A percentile compares a stretch with the other conserved stretches of the same genome.
phyloP scores from a whole-genome alignment of 371 early-diverging fungal species.

The Mucor sp. region DNA sequence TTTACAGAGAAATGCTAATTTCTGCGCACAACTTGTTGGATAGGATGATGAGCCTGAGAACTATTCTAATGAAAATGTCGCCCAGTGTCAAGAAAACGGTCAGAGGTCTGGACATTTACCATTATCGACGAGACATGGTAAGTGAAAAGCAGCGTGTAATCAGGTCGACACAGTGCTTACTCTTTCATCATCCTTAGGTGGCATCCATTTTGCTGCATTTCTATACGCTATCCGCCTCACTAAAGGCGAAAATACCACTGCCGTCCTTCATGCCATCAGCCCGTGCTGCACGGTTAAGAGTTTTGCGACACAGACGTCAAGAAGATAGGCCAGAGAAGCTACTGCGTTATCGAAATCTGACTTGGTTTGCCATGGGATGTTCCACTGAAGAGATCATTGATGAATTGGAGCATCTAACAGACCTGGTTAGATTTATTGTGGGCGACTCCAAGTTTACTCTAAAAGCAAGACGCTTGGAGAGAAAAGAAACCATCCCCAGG shows the following conservation, averaged over 20 bases:
- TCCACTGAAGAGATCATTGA: conserved; percentile 56
- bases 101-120: conserved; percentile 32
- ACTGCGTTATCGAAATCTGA: conserved; percentile 32
- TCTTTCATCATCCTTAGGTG: conserved; percentile 16
- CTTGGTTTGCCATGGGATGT: conserved; percentile 46
- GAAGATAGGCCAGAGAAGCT: conserved; percentile 7
- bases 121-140: conserved; percentile 58
- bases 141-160: background rate
- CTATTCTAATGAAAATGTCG: conserved; percentile 48
- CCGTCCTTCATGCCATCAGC: conserved; percentile 61
- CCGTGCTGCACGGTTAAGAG: conserved; percentile 45
- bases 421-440: conserved; percentile 37
- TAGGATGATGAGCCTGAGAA: conserved; percentile 53
- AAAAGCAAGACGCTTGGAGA: conserved; percentile 29
- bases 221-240: conserved; percentile 52
- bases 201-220: conserved; percentile 49
- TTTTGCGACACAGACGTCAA: conserved; percentile 28
- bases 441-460: conserved; percentile 37
- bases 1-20: conserved; percentile 54
- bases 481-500: background rate
- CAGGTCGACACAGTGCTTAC: background rate
- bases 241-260: conserved; percentile 53
- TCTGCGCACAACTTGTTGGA: conserved; percentile 55
- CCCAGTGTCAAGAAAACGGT: conserved; percentile 40
- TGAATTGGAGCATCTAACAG: conserved; percentile 47